phyloP scores from a whole-genome alignment of 2,329 filamentous ascomycete species.

The Pseudogymnoascus sp. region DNA sequence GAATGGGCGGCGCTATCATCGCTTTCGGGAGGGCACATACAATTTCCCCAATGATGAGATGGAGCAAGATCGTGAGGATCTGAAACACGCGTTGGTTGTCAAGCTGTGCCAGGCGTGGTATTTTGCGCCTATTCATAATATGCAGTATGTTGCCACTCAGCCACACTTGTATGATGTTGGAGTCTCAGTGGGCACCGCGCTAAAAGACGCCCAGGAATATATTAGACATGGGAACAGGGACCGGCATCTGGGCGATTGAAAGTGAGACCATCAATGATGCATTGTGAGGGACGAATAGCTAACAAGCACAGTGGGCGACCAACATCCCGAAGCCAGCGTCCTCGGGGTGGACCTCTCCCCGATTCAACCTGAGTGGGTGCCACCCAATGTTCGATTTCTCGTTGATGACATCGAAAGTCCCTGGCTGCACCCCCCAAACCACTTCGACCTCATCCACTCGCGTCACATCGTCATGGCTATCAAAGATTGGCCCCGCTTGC shows the following conservation, averaged over 20 bases:
- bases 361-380: slow-evolving; percentile 38
- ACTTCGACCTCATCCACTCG: slow-evolving; percentile 56
- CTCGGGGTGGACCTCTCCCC: slow-evolving; percentile 33
- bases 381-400: slow-evolving; percentile 48
- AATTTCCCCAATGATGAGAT: slow-evolving; percentile 54
- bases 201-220: slow-evolving; percentile 33
- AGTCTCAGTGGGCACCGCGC: not conserved
- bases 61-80: slow-evolving; percentile 51
- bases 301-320: slow-evolving; percentile 15
- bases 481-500: slow-evolving; percentile 45
- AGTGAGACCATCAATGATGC: slow-evolving; percentile 24
- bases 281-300: not conserved
- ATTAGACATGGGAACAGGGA: slow-evolving; percentile 52
- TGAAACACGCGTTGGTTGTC: slow-evolving; percentile 41
- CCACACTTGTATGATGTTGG: slow-evolving; percentile 30
- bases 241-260: slow-evolving; percentile 53
- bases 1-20: slow-evolving; percentile 53
- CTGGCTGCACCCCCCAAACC: slow-evolving; percentile 46
- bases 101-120: slow-evolving; percentile 30
- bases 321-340: slow-evolving; percentile 21
- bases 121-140: slow-evolving; percentile 30
- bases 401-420: slow-evolving; percentile 51
- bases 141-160: slow-evolving; percentile 47
- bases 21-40: slow-evolving; percentile 46
- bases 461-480: slow-evolving; percentile 50